These are phyloP conservation scores for Argentina anserina DNA, from an alignment of 306 rosid species.

Conservation along the genomic window DNA sequence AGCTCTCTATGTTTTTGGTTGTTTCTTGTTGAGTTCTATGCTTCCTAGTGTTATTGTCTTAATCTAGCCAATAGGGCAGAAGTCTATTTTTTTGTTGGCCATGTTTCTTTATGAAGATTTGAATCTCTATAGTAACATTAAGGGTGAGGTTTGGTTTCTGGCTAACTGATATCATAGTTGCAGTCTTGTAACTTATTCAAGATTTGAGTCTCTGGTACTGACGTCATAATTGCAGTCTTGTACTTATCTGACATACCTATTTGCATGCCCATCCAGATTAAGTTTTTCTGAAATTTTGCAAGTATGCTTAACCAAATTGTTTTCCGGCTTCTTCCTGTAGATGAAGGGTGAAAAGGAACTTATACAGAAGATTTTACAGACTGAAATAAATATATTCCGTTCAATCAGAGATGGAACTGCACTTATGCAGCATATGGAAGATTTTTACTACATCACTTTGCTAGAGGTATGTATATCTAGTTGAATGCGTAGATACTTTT, in stretches of 20 bases:
- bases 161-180: too few relatives aligned
- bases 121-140: too few relatives aligned
- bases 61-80: too few relatives aligned
- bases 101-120: too few relatives aligned
- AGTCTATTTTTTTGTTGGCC: neutral
- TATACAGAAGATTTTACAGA: conserved; percentile 71
- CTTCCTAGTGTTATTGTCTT: too few relatives aligned
- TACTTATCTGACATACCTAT: neutral
- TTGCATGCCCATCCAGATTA: conserved; percentile 1
- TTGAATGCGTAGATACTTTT: neutral
- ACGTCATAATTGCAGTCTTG: neutral
- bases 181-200: too few relatives aligned
- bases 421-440: conserved; percentile 98
- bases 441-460: conserved; percentile 82
- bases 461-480: conserved; percentile 57
- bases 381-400: conserved; percentile 87
- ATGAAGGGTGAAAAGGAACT: conserved; percentile 96
- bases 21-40: too few relatives aligned
- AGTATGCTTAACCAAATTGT: conserved; percentile 13
- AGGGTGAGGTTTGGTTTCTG: too few relatives aligned
- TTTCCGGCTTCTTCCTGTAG: conserved; percentile 33
- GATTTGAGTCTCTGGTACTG: neutral
- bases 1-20: too few relatives aligned
- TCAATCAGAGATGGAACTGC: conserved; percentile 96
- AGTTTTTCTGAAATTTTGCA: neutral